phyloP scores from a whole-genome alignment of 164 flowering plant genomes.

The Vitis riparia region DNA sequence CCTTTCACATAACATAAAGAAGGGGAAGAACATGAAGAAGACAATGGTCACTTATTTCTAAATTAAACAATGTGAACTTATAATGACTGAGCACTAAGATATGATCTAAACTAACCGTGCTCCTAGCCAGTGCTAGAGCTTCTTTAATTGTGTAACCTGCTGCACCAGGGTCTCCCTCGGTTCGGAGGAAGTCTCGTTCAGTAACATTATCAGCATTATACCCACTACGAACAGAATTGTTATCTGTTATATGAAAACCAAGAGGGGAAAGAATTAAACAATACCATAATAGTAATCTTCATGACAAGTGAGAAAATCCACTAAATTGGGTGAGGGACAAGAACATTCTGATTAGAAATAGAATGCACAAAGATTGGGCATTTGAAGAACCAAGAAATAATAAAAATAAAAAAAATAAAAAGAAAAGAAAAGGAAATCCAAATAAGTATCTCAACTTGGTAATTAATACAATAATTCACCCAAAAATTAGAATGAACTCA shows the following conservation, averaged over 20 bases:
- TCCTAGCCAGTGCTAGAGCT: slow-evolving; percentile 79
- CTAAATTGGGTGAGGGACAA: not conserved
- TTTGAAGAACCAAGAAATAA: not conserved
- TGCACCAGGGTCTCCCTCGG: slow-evolving; percentile 96
- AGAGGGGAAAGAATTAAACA: not conserved
- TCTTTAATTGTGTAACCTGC: slow-evolving; percentile 91
- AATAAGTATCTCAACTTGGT: not conserved
- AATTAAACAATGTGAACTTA: not conserved
- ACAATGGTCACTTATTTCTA: not conserved
- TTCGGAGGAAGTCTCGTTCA: slow-evolving; percentile 79
- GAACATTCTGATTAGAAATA: not conserved
- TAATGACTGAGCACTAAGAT: not conserved
- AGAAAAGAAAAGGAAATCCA: not conserved
- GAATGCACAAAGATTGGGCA: not conserved
- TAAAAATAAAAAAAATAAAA: not conserved
- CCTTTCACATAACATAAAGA: not conserved
- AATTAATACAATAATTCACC: not conserved
- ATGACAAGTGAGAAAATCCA: no score
- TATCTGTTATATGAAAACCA: slow-evolving; percentile 25
- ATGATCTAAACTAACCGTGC: slow-evolving; percentile 61
- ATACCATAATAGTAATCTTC: not conserved
- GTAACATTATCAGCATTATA: slow-evolving; percentile 48
- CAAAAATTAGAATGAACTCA: not conserved
- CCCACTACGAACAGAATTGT: slow-evolving; percentile 17
- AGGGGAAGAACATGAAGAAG: not conserved